A percentile compares a stretch with the other conserved stretches of the same genome.
Conservation (phyloP, 768 basidiomycete species). For the Panaeolus cyanescens region DNA sequence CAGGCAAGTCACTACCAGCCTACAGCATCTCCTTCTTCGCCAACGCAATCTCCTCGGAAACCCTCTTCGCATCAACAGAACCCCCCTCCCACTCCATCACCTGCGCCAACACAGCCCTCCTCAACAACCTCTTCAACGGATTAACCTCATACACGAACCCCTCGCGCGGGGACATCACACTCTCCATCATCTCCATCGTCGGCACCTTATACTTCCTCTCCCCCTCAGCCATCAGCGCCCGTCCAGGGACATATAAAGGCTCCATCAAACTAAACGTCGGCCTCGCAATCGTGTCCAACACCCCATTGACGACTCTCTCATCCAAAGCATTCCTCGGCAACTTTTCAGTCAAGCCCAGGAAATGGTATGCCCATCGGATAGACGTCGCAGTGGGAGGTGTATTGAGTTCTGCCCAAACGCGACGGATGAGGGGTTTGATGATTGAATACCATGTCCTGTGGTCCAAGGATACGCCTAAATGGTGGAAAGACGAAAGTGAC, state of each 20-base stretch:
- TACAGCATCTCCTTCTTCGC: conserved; percentile 1
- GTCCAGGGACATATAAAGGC: conserved; percentile 5
- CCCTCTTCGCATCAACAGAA: not conserved
- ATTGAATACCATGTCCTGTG: conserved; percentile 41
- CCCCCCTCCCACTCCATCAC: not conserved
- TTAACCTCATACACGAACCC: conserved; percentile 13
- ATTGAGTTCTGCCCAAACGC: conserved; percentile 25
- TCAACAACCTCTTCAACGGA: conserved; percentile 20
- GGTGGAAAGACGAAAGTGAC: conserved; percentile 31
- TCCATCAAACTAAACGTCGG: conserved; percentile 6
- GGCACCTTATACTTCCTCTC: conserved; percentile 10
- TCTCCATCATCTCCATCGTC: conserved; percentile 19
- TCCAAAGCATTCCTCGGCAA: conserved; percentile 9
- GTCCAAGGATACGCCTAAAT: conserved; percentile 30
- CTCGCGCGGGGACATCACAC: conserved; percentile 6
- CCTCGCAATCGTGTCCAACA: conserved; percentile 10
- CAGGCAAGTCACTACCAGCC: not conserved
- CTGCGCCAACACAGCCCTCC: conserved; percentile 13
- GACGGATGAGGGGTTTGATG: conserved; percentile 35
- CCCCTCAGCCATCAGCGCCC: not conserved
- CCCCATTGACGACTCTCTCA: conserved; percentile 6
- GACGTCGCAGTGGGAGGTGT: conserved; percentile 6
- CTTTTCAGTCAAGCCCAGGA: conserved; percentile 19
- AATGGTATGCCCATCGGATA: conserved; percentile 27
- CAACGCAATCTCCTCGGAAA: not conserved